phyloP scores from a whole-genome alignment of 331 rosid genomes.

The Stylosanthes scabra region DNA sequence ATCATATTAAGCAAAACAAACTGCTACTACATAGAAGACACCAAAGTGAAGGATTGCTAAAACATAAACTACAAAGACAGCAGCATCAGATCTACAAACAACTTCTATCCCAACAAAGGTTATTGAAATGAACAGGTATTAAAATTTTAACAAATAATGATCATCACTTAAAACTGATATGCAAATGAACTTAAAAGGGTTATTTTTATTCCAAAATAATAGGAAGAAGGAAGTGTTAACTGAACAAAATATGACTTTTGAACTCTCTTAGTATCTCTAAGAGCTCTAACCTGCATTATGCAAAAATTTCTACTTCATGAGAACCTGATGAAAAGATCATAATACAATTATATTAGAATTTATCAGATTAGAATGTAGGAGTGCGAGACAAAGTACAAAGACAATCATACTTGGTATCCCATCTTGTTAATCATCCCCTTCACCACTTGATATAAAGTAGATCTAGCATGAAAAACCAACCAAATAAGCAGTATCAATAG shows the following conservation, averaged over 20 bases:
- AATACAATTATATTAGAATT: neutral
- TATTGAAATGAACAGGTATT: too few species aligned
- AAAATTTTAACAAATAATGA: too few species aligned
- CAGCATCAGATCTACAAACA: too few species aligned
- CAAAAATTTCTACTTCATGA: constrained; percentile 23
- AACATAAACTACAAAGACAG: too few species aligned
- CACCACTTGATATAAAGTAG: constrained; percentile 82
- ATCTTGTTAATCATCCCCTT: constrained; percentile 85
- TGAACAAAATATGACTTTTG: constrained; percentile 86
- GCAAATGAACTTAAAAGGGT: too few species aligned
- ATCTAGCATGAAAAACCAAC: constrained; percentile 66
- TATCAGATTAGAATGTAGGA: neutral
- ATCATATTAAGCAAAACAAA: too few species aligned
- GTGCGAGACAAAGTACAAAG: constrained; percentile 10
- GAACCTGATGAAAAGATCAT: neutral
- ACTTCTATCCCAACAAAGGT: too few species aligned
- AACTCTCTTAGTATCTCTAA: constrained; percentile 82
- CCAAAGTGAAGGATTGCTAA: too few species aligned
- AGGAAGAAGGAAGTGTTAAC: constrained; percentile 15
- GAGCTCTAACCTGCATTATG: constrained; percentile 64
- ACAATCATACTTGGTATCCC: constrained; percentile 73
- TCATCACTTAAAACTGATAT: too few species aligned
- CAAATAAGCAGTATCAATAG: constrained; percentile 24
- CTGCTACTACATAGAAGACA: too few species aligned
- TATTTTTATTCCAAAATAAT: too few species aligned